These are phyloP conservation scores for Kodamaea fungicola DNA, from an alignment of 1,139 yeast species.

Conservation along the genomic window DNA sequence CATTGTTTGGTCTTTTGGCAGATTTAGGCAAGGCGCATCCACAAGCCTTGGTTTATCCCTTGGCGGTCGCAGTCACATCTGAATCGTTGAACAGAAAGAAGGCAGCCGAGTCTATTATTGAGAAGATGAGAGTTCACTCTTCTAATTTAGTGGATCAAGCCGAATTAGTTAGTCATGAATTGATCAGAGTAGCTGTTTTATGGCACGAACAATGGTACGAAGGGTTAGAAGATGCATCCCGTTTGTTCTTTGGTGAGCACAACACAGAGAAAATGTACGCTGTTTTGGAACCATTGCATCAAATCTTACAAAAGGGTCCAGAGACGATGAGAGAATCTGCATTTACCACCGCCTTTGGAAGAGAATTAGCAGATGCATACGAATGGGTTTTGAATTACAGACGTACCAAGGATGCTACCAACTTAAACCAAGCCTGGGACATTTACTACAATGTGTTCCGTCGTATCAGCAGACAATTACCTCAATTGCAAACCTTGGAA, in stretches of 20 bases:
- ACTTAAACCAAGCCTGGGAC: conserved; percentile 97
- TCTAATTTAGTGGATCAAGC: conserved; percentile 86
- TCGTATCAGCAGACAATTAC: conserved; percentile 83
- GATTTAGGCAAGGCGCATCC: conserved; percentile 96
- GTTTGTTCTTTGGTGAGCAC: conserved; percentile 90
- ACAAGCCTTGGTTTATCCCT: conserved; percentile 91
- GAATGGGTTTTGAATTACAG: conserved; percentile 90
- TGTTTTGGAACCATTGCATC: conserved; percentile 85
- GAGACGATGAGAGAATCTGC: conserved; percentile 92
- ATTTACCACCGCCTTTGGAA: conserved; percentile 88
- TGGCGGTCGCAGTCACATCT: conserved; percentile 94
- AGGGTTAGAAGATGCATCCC: conserved; percentile 93
- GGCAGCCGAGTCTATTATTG: conserved; percentile 90
- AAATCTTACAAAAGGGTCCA: conserved; percentile 79
- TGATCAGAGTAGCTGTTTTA: conserved; percentile 89
- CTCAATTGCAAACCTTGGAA: conserved; percentile 82
- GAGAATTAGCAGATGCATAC: conserved; percentile 88
- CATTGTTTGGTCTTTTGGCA: conserved; percentile 75
- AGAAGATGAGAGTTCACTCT: conserved; percentile 87
- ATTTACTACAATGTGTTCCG: conserved; percentile 91
- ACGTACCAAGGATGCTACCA: conserved; percentile 80
- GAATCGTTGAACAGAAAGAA: conserved; percentile 85
- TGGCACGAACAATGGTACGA: conserved; percentile 99
- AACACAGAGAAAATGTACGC: conserved; percentile 93
- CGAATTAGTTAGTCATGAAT: conserved; percentile 87